Percentiles rank a stretch among this genome's conserved stretches.
phyloP scores from a whole-genome alignment of 371 early-diverging fungal genomes.

The Mucor velutinosus region DNA sequence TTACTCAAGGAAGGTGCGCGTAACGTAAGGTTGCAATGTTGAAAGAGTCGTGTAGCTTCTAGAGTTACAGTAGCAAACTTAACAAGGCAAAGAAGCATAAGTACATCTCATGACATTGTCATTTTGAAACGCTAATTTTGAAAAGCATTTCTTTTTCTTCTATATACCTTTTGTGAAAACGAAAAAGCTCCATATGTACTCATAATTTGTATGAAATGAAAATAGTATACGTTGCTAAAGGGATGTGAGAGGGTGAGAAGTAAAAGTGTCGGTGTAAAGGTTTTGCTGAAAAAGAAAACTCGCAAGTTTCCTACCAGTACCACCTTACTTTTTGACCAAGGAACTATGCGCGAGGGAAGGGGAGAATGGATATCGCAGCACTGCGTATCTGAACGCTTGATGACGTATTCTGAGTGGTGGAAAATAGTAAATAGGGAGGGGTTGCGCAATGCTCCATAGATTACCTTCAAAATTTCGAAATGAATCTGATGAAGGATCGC shows the following conservation, averaged over 20 bases:
- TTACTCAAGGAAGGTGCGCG: constrained; percentile 3
- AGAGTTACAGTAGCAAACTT: constrained; percentile 24
- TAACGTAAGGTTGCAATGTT: constrained; percentile 19
- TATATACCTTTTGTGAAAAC: constrained; percentile 26
- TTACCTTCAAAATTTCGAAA: not conserved
- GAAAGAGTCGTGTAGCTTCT: constrained; percentile 28
- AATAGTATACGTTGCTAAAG: not conserved
- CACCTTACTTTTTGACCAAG: not conserved
- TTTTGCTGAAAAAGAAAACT: not conserved
- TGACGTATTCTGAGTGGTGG: not conserved
- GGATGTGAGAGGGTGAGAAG: not conserved
- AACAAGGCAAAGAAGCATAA: not conserved
- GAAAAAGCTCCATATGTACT: constrained; percentile 24
- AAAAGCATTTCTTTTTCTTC: not conserved
- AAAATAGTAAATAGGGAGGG: not conserved
- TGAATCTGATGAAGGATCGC: not conserved
- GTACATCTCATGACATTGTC: not conserved
- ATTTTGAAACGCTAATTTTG: too few relatives aligned
- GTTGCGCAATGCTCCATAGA: not conserved
- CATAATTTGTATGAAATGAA: constrained; percentile 9
- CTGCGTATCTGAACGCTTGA: not conserved
- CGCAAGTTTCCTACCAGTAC: not conserved
- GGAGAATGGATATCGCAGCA: not conserved
- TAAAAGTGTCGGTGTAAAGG: not conserved
- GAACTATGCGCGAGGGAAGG: not conserved